Percentiles rank a stretch among this genome's conserved stretches.
Conservation (phyloP, 192 early-diverging fungal genomes). For the Coemansia sp. region DNA sequence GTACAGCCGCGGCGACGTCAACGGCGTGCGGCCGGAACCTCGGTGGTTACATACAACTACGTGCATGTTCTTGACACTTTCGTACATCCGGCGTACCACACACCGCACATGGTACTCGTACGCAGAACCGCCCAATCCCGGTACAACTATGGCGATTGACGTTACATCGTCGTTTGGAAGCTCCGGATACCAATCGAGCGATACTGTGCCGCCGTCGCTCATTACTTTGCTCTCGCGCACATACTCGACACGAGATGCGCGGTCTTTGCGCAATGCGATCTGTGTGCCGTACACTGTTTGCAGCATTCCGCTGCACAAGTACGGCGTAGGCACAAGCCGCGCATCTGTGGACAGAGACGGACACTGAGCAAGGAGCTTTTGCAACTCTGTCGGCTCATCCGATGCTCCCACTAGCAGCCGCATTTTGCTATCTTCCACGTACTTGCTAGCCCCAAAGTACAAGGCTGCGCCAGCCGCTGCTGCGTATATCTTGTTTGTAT, state of each 20-base stretch:
- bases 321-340: conserved; percentile 67
- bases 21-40: conserved; percentile 36
- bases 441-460: conserved; percentile 4
- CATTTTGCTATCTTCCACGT: conserved; percentile 4
- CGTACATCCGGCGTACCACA: conserved; percentile 60
- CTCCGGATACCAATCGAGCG: conserved; percentile 82
- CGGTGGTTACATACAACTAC: conserved; percentile 61
- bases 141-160: conserved; percentile 74
- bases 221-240: conserved; percentile 56
- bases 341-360: conserved; percentile 52
- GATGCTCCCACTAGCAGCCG: not conserved
- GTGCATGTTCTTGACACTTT: conserved; percentile 56
- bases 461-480: conserved; percentile 7
- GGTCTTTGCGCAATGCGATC: conserved; percentile 45
- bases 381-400: not conserved
- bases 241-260: conserved; percentile 8
- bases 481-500: not conserved
- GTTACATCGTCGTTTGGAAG: conserved; percentile 42
- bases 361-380: conserved; percentile 35
- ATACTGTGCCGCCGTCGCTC: conserved; percentile 78
- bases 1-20: conserved; percentile 67
- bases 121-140: conserved; percentile 89
- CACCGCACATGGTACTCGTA: conserved; percentile 86
- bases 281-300: conserved; percentile 61
- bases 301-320: conserved; percentile 72